phyloP scores from a whole-genome alignment of 306 rosid species.

The Lagenaria siceraria region DNA sequence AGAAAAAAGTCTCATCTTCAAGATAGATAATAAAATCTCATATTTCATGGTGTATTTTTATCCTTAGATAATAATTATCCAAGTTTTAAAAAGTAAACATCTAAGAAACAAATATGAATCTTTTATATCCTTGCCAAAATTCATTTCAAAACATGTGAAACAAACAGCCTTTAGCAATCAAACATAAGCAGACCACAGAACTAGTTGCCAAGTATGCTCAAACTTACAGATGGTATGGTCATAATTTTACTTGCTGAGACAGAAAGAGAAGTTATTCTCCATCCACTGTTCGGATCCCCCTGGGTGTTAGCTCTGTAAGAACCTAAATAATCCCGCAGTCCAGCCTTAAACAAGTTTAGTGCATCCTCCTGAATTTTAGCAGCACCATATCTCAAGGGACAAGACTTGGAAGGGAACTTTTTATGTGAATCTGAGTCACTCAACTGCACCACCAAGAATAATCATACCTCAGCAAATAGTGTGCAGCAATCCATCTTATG shows the following conservation, averaged over 20 bases:
- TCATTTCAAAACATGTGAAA: no score
- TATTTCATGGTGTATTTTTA: no score
- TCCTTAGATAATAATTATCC: no score
- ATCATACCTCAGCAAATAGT: slow-evolving; percentile 9
- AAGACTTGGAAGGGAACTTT: slow-evolving; percentile 87
- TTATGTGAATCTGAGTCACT: slow-evolving; percentile 55
- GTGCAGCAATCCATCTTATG: background rate
- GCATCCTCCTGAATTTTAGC: slow-evolving; percentile 93
- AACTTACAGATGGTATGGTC: slow-evolving; percentile 75
- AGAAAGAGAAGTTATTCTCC: slow-evolving; percentile 78
- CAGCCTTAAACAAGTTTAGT: slow-evolving; percentile 67
- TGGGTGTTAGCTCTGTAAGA: slow-evolving; percentile 24
- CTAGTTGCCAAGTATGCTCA: slow-evolving; percentile 9
- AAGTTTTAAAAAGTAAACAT: no score
- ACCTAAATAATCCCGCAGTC: slow-evolving; percentile 61
- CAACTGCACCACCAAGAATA: slow-evolving; percentile 33
- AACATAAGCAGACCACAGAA: background rate
- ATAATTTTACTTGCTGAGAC: slow-evolving; percentile 83
- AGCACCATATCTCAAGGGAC: slow-evolving; percentile 80
- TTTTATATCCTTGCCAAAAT: no score
- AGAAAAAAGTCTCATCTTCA: no score
- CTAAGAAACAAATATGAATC: no score
- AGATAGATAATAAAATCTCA: no score
- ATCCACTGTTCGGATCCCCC: slow-evolving; percentile 36
- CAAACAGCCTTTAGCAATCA: background rate